A percentile compares a stretch with the other conserved stretches of the same genome.
phyloP scores from a whole-genome alignment of 192 early-diverging fungal genomes.

The Radiomyces spectabilis region DNA sequence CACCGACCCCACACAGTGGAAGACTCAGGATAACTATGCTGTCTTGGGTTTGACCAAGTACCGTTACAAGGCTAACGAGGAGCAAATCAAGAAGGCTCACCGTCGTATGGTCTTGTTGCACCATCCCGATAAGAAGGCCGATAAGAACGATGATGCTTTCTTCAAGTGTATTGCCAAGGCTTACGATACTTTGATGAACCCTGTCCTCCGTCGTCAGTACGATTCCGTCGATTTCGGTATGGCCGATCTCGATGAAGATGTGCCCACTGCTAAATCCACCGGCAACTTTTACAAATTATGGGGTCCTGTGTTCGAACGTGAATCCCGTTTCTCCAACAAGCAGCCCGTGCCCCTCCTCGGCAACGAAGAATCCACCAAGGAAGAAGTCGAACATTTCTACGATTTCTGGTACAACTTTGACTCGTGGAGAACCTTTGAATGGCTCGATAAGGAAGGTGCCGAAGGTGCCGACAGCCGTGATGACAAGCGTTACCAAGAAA shows the following conservation, averaged over 20 bases:
- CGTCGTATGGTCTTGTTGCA: conserved; percentile 86
- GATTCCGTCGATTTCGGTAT: conserved; percentile 93
- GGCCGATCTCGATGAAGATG: conserved; percentile 40
- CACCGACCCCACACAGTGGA: conserved; percentile 93
- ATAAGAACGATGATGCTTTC: conserved; percentile 89
- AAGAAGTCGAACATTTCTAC: conserved; percentile 76
- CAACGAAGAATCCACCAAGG: conserved; percentile 47
- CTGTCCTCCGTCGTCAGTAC: conserved; percentile 83
- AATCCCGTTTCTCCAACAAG: conserved; percentile 86
- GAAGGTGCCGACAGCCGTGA: conserved; percentile 88
- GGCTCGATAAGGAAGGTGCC: conserved; percentile 94
- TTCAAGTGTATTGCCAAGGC: conserved; percentile 97
- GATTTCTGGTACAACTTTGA: conserved; percentile 85
- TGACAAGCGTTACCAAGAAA: conserved; percentile 92
- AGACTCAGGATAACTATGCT: conserved; percentile 95
- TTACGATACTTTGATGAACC: conserved; percentile 88
- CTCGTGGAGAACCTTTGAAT: conserved; percentile 98
- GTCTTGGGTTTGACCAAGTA: conserved; percentile 87
- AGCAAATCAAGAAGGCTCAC: conserved; percentile 86
- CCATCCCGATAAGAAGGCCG: conserved; percentile 98
- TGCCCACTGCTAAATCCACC: conserved; percentile 69
- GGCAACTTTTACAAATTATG: conserved; percentile 79
- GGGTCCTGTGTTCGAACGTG: conserved; percentile 77
- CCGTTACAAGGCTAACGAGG: conserved; percentile 83
- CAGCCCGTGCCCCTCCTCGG: conserved; percentile 84